Evolutionary conservation across 1,139 yeast species (phyloP).

Genomic region (Diutina ranongensis): DNA sequence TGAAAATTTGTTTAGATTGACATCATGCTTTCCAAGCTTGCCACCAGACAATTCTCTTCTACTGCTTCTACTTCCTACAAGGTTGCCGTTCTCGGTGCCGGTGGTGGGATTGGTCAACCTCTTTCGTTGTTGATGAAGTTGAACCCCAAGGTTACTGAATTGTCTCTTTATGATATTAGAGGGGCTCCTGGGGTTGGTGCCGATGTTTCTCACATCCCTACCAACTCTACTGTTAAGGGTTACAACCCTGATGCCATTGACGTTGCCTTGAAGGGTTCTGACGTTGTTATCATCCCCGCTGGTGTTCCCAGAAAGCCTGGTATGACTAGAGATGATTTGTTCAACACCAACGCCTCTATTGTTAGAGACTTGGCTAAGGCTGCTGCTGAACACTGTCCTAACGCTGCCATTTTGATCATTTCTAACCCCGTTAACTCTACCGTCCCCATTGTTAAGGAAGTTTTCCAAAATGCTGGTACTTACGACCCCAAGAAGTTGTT

Average conservation of each 20-base stretch:
- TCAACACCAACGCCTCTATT: slow-evolving; percentile 87
- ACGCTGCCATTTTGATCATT: slow-evolving; percentile 67
- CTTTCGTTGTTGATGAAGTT: slow-evolving; percentile 73
- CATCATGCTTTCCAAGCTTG: slow-evolving; percentile 3
- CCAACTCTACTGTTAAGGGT: slow-evolving; percentile 61
- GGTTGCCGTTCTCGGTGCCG: slow-evolving; percentile 91
- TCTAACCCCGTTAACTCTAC: slow-evolving; percentile 96
- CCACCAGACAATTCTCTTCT: slow-evolving; percentile 5
- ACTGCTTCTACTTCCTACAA: slow-evolving; percentile 16
- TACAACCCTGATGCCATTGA: slow-evolving; percentile 36
- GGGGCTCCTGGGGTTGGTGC: slow-evolving; percentile 91
- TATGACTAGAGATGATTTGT: slow-evolving; percentile 94
- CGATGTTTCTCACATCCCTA: slow-evolving; percentile 82
- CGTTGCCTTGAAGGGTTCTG: slow-evolving; percentile 40
- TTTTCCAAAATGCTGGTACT: slow-evolving; percentile 60
- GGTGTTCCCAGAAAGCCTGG: slow-evolving; percentile 98
- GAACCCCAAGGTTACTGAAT: slow-evolving; percentile 67
- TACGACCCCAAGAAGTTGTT: slow-evolving; percentile 74
- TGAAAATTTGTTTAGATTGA: background rate
- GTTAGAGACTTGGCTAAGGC: slow-evolving; percentile 75
- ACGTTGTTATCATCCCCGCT: slow-evolving; percentile 83
- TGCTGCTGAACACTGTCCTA: slow-evolving; percentile 62
- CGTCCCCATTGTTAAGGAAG: slow-evolving; percentile 87
- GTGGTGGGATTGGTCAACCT: slow-evolving; percentile 98
- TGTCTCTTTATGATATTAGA: slow-evolving; percentile 79